phyloP scores from a whole-genome alignment of 164 flowering plant species.

The Kingdonia uniflora region DNA sequence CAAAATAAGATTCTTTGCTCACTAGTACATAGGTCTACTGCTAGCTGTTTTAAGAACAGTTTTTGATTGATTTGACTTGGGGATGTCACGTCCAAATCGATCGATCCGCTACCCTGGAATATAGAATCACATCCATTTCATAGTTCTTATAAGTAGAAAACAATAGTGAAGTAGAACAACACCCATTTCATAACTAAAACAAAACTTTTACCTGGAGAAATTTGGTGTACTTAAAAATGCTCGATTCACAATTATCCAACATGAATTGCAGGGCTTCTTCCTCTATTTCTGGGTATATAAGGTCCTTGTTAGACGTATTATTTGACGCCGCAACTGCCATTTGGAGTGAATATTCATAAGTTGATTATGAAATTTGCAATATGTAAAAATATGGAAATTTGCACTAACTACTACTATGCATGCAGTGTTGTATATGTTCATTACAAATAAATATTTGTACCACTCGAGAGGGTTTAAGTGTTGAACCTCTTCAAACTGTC shows the following conservation, averaged over 20 bases:
- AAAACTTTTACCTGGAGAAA: constrained; percentile 58
- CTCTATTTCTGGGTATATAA: constrained; percentile 67
- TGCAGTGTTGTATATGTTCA: neutral
- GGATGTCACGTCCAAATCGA: constrained; percentile 76
- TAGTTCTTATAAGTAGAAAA: neutral
- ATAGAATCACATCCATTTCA: neutral
- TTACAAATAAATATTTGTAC: neutral
- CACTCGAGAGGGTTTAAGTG: neutral
- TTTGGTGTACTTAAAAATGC: constrained; percentile 78
- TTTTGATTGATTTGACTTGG: constrained; percentile 78
- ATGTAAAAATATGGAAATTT: neutral
- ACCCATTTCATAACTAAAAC: neutral
- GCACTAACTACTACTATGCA: too few species aligned
- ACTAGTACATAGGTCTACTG: constrained; percentile 73
- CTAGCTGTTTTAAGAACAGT: constrained; percentile 74
- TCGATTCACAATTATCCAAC: constrained; percentile 75
- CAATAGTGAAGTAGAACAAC: neutral
- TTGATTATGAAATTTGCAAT: neutral
- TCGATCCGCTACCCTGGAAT: constrained; percentile 62
- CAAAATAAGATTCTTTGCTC: constrained; percentile 83
- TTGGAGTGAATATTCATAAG: constrained; percentile 25
- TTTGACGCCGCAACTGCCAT: constrained; percentile 90
- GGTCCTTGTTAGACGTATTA: constrained; percentile 47
- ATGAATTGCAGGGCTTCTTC: constrained; percentile 77
- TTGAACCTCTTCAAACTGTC: constrained; percentile 72